Evolutionary conservation across 2,329 filamentous ascomycete genomes (phyloP).

Genomic region (Ilyonectria robusta): DNA sequence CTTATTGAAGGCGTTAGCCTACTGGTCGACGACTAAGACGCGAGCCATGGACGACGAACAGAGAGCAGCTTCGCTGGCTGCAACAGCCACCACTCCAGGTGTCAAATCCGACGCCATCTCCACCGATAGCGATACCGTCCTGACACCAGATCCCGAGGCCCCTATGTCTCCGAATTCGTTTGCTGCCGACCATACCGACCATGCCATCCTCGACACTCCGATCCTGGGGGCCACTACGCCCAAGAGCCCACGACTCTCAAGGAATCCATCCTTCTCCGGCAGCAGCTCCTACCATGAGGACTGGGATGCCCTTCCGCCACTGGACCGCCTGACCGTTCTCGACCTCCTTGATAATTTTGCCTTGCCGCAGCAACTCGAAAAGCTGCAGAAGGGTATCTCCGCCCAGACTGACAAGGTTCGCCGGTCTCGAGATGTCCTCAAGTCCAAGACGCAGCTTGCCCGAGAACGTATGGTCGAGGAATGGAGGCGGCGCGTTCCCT

Average conservation of each 20-base stretch:
- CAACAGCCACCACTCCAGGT: constrained; percentile 22
- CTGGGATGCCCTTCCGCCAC: constrained; percentile 87
- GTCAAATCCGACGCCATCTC: constrained; percentile 45
- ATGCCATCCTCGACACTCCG: constrained; percentile 63
- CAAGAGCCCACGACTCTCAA: constrained; percentile 74
- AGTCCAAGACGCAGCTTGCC: constrained; percentile 82
- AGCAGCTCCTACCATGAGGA: constrained; percentile 90
- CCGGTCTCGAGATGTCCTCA: constrained; percentile 84
- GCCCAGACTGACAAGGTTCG: constrained; percentile 89
- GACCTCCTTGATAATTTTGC: constrained; percentile 96
- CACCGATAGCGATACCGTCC: constrained; percentile 55
- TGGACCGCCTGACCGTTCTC: constrained; percentile 91
- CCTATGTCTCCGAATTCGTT: constrained; percentile 60
- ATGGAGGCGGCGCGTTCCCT: constrained; percentile 88
- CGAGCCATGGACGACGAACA: constrained; percentile 48
- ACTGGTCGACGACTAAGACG: constrained; percentile 2
- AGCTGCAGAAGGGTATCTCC: constrained; percentile 85
- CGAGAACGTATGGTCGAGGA: constrained; percentile 92
- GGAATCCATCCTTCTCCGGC: constrained; percentile 85
- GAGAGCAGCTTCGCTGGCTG: constrained; percentile 33
- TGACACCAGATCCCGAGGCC: constrained; percentile 57
- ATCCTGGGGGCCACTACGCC: constrained; percentile 62
- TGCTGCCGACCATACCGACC: constrained; percentile 60
- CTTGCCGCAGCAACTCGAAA: constrained; percentile 90
- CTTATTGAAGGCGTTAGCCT: background rate